Base-by-base conservation (phyloP, 2,329 filamentous ascomycete species). In the Colletotrichum kahawae region DNA sequence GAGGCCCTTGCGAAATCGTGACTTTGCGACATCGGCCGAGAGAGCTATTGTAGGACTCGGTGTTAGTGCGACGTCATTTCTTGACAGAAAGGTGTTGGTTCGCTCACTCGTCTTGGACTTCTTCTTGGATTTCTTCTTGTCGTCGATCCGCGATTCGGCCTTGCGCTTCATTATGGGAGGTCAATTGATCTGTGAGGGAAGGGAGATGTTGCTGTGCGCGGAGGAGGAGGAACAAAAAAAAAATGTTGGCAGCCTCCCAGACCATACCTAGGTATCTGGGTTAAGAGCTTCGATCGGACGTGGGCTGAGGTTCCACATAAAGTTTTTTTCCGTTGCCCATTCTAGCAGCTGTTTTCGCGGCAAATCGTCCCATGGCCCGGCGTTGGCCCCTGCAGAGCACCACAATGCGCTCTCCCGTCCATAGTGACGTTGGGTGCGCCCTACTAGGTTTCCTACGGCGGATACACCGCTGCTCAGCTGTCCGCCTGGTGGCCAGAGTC, bases 1-100 rank as follows among this genome's bases (percentile, higher is more conserved):
- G 51, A 95, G 89, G 7, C 91, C 92, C 68, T 89, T 86, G 70
- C 92, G 90, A 82, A 95, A 95, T 59, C 92, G 88, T 76, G 87
- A 84, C 78, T 89, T 86, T 67, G 90, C 88, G 65, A 90, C 88
- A 18, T 88, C 84, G 66, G 84, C 80, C 71, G 84, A 84, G 77
- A 91, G 82, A 71, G 86, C 89, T 90, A 59, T 54, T 34, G 43
- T 16, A 59, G 36, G 16, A 16, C 43, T 71, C 57, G 68, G 68
- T 77, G 68, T 77, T 69, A 77, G 76, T 71, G 64, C 29, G 54
- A 76, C 67, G 62, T n/a, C 64, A 51, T 57, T 48, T n/a, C 24
- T 18, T 24, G 33, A 59, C 18, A n/a, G 9, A 21, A 27, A 36
- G 29, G 60, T 5, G 10, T 18, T 38, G 56, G 70, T 86, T 79